These are phyloP conservation scores for Termitomyces bulborhizus DNA, from an alignment of 768 basidiomycete species.

Conservation along the genomic window DNA sequence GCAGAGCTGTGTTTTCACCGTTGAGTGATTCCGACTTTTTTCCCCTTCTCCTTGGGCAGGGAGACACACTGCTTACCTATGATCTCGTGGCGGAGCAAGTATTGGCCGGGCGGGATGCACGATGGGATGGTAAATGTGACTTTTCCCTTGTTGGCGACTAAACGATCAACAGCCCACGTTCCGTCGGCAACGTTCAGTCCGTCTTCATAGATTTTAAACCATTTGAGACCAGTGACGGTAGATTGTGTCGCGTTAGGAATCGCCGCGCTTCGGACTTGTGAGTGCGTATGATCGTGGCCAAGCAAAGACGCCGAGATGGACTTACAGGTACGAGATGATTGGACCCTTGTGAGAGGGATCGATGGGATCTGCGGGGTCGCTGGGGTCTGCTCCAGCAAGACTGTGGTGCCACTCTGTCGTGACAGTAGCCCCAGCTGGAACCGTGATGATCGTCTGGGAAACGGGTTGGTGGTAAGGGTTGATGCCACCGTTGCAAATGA, in stretches of 20 bases:
- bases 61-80: slow-evolving; percentile 30
- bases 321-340: slow-evolving; percentile 44
- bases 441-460: slow-evolving; percentile 37
- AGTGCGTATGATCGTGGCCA: not conserved
- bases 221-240: slow-evolving; percentile 39
- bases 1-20: slow-evolving; percentile 27
- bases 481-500: slow-evolving; percentile 57
- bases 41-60: too few species aligned
- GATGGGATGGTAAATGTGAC: slow-evolving; percentile 39
- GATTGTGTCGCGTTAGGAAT: slow-evolving; percentile 39
- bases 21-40: not conserved
- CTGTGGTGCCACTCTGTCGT: slow-evolving; percentile 51
- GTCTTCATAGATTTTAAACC: slow-evolving; percentile 52
- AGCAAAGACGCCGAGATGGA: slow-evolving; percentile 1
- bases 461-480: slow-evolving; percentile 47
- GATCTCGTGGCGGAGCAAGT: slow-evolving; percentile 43
- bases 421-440: slow-evolving; percentile 46
- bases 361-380: slow-evolving; percentile 40
- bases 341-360: slow-evolving; percentile 50
- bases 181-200: slow-evolving; percentile 25
- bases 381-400: slow-evolving; percentile 32
- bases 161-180: slow-evolving; percentile 40
- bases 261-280: slow-evolving; percentile 31
- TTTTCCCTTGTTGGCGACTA: slow-evolving; percentile 44
- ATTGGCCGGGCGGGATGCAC: slow-evolving; percentile 41